phyloP scores from a whole-genome alignment of 1,284 basidiomycete species.

The Cryptococcus sp. region DNA sequence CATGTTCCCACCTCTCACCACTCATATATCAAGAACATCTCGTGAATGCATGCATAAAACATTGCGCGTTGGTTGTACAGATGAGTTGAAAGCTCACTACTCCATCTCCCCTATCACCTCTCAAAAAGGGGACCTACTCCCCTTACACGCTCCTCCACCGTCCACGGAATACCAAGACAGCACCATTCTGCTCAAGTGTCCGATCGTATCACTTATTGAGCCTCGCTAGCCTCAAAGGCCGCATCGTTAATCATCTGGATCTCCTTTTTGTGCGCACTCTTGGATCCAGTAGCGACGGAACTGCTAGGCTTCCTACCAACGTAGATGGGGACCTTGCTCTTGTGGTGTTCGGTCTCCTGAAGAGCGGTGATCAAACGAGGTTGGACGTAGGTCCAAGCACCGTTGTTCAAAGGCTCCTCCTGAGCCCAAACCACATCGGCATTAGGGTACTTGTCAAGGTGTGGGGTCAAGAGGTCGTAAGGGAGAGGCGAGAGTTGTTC shows the following conservation, averaged over 20 bases:
- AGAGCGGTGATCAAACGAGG: slow-evolving; percentile 77
- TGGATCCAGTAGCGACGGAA: slow-evolving; percentile 58
- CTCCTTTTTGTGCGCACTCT: slow-evolving; percentile 81
- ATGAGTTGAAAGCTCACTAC: too few relatives aligned
- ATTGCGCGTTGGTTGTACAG: background rate
- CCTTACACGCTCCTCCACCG: background rate
- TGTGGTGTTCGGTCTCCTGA: slow-evolving; percentile 84
- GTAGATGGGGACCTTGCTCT: slow-evolving; percentile 81
- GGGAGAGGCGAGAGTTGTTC: slow-evolving; percentile 97
- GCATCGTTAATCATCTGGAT: slow-evolving; percentile 68
- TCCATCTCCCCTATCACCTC: background rate
- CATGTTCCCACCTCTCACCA: too few relatives aligned
- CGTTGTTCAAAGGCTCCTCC: slow-evolving; percentile 82
- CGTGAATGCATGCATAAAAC: background rate
- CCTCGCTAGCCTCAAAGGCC: slow-evolving; percentile 38
- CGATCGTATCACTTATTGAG: too few relatives aligned
- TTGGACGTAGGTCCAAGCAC: slow-evolving; percentile 89
- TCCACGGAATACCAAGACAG: too few relatives aligned
- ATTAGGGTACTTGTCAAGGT: slow-evolving; percentile 94
- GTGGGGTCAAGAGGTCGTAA: slow-evolving; percentile 85
- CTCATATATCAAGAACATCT: background rate
- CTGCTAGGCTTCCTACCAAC: slow-evolving; percentile 84
- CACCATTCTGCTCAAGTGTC: too few relatives aligned
- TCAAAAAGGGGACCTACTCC: too few relatives aligned
- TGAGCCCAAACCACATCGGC: slow-evolving; percentile 90